Conservation (phyloP, 1,139 yeast species). For the Candida freyschussii region DNA sequence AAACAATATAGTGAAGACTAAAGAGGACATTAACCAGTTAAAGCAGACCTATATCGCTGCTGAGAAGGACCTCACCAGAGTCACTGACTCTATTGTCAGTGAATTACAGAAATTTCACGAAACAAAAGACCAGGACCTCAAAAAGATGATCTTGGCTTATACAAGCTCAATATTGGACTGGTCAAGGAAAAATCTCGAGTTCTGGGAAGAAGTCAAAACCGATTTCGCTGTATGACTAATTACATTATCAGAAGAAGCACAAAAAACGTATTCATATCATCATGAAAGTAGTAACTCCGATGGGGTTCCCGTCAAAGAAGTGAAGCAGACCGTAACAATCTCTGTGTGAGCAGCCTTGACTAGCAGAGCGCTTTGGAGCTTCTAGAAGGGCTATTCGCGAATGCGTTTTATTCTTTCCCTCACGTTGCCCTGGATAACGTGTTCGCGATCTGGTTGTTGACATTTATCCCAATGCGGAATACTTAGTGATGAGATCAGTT, state of each 20-base stretch:
- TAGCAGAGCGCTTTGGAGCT: too few species aligned
- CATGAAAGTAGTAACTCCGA: too few species aligned
- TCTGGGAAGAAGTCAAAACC: conserved; percentile 65
- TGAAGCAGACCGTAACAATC: too few species aligned
- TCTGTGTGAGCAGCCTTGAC: too few species aligned
- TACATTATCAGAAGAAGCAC: too few species aligned
- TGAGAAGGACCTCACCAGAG: conserved; percentile 48
- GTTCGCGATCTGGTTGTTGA: conserved; percentile 4
- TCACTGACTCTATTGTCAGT: conserved; percentile 43
- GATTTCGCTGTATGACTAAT: conserved; percentile 22
- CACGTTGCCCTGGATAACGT: not conserved
- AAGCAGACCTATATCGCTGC: conserved; percentile 58
- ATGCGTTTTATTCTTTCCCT: too few species aligned
- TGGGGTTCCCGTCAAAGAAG: too few species aligned
- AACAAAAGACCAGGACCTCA: conserved; percentile 38
- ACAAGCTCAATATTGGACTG: conserved; percentile 58
- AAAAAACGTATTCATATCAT: too few species aligned
- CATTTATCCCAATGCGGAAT: conserved; percentile 6
- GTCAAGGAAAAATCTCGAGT: conserved; percentile 66
- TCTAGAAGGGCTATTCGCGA: too few species aligned
- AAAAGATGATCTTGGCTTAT: conserved; percentile 46
- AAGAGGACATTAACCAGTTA: conserved; percentile 47
- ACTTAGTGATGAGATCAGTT: too few species aligned
- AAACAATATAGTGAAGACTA: conserved; percentile 47
- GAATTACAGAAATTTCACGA: conserved; percentile 33